Percentiles rank a stretch among this genome's conserved stretches.
These are phyloP conservation scores for Rhizopogon vesiculosus DNA, from an alignment of 768 basidiomycete species.

Conservation along the genomic window DNA sequence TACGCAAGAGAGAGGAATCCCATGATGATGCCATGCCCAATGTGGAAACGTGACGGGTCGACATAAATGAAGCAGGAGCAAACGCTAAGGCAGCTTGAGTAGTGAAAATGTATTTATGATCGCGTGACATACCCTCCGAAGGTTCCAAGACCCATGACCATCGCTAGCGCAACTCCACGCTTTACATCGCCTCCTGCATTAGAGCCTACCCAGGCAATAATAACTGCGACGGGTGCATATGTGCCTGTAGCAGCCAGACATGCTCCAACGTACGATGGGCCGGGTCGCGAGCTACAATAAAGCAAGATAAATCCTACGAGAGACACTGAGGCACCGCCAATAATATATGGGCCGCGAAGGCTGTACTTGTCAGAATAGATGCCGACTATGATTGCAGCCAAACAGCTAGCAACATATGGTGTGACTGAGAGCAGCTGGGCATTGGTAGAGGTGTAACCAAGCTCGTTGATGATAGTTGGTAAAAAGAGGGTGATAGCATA, in stretches of 20 bases:
- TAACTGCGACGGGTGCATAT: conserved; percentile 42
- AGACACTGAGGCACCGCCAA: conserved; percentile 35
- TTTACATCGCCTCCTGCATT: conserved; percentile 54
- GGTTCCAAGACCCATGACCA: conserved; percentile 52
- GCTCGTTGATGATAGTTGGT: conserved; percentile 45
- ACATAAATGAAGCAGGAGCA: conserved; percentile 39
- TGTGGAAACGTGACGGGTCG: conserved; percentile 31
- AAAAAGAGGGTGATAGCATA: conserved; percentile 48
- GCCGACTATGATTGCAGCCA: conserved; percentile 37
- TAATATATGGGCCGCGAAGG: conserved; percentile 46
- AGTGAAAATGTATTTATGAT: conserved; percentile 23
- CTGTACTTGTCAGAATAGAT: conserved; percentile 37
- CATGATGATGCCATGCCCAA: conserved; percentile 33
- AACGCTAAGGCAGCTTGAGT: conserved; percentile 18
- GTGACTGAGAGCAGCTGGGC: conserved; percentile 48
- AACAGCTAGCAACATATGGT: conserved; percentile 41
- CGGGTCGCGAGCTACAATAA: conserved; percentile 27
- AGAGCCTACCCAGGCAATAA: conserved; percentile 50
- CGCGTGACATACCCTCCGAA: conserved; percentile 39
- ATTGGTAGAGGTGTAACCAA: conserved; percentile 46
- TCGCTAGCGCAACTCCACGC: conserved; percentile 45
- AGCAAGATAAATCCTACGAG: conserved; percentile 51
- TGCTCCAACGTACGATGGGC: conserved; percentile 38
- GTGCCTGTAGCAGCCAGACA: conserved; percentile 48
- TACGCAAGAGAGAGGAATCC: conserved; percentile 29